Evolutionary conservation across 2,329 filamentous ascomycete species (phyloP), one percentile per base, ranked within the genome.

Genomic region (Colletotrichum zoysiae): DNA sequence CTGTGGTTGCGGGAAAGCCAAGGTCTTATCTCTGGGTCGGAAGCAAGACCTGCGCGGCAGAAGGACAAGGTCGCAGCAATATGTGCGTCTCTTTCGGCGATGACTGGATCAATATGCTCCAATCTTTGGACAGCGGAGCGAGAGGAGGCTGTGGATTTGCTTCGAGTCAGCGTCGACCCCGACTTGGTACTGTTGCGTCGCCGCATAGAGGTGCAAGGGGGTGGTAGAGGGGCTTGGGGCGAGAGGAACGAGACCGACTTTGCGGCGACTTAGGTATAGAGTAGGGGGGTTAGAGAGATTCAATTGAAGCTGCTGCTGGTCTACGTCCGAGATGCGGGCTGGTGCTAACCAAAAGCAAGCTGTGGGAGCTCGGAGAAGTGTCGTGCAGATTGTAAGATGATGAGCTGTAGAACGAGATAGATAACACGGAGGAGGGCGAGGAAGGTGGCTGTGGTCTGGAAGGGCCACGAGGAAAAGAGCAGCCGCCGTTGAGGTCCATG

Each of bases 1-100:
- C 35, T 35, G 35, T n/a, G 48, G 35, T 51, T 46, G 44, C 38
- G 61, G 7, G 62, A 64, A 42, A 26, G 33, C 30, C 51, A 79
- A 44, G 26, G 16, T 80, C 83, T 12, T 64, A 78, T 75, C 60
- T 83, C 82, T 38, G 77, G 77, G 68, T 76, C 81, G 50, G 77
- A 81, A 16, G 83, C 81, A 46, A 82, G 82, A 65, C 83, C 83
- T n/a, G 87, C 86, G 71, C 86, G 84, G 8, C 82, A 78, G 77
- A 88, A 93, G 1, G 91, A 91, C 76, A 90, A 82, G 44, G 84
- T 82, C 9, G 91, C 91, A 30, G 91, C 91, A 50, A 87, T 85
- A 50, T 89, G 86, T 9, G 91, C 91, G 78, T 92, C 88, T 65
- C 88, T 83, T 60, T 87, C 85, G 2, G 87, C 87, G 4, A 81